Conservation (phyloP, 2,329 filamentous ascomycete species). For the Cadophora luteo-olivacea region DNA sequence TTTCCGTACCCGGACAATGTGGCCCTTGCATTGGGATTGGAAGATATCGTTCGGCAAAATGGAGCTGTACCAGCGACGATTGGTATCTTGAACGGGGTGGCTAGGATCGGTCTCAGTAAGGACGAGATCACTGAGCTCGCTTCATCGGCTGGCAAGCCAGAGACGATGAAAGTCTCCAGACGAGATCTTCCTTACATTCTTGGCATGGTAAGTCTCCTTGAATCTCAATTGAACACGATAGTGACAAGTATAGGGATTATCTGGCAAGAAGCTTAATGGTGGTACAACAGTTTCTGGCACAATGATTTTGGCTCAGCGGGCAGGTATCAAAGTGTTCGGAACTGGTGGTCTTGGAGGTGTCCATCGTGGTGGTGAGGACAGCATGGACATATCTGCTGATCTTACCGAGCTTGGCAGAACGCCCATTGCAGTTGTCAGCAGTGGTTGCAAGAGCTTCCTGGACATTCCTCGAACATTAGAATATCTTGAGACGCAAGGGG, state of each 20-base stretch:
- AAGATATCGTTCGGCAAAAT: slow-evolving; percentile 79
- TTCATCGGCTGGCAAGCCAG: slow-evolving; percentile 66
- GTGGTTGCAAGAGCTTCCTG: slow-evolving; percentile 94
- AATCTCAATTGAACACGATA: slow-evolving; percentile 6
- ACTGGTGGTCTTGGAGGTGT: slow-evolving; percentile 95
- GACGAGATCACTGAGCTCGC: slow-evolving; percentile 77
- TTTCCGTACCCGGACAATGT: slow-evolving; percentile 76
- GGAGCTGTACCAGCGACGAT: slow-evolving; percentile 91
- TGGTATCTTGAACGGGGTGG: slow-evolving; percentile 83
- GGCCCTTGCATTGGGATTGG: slow-evolving; percentile 76
- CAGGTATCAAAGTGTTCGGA: slow-evolving; percentile 90
- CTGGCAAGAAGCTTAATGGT: slow-evolving; percentile 76
- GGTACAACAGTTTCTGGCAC: slow-evolving; percentile 95
- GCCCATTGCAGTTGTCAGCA: slow-evolving; percentile 84
- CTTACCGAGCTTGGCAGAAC: slow-evolving; percentile 92
- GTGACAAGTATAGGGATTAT: slow-evolving; percentile 57
- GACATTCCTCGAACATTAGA: slow-evolving; percentile 92
- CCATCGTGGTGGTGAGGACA: slow-evolving; percentile 83
- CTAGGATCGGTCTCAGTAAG: slow-evolving; percentile 76
- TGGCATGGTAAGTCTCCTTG: slow-evolving; percentile 67
- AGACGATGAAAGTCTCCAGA: slow-evolving; percentile 82
- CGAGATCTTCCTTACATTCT: slow-evolving; percentile 84
- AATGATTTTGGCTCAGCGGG: slow-evolving; percentile 85
- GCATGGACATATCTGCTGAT: slow-evolving; percentile 94
- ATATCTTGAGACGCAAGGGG: slow-evolving; percentile 73